A percentile compares a stretch with the other conserved stretches of the same genome.
phyloP scores from a whole-genome alignment of 176 grass and related monocot genomes.

The Oryza australiensis region DNA sequence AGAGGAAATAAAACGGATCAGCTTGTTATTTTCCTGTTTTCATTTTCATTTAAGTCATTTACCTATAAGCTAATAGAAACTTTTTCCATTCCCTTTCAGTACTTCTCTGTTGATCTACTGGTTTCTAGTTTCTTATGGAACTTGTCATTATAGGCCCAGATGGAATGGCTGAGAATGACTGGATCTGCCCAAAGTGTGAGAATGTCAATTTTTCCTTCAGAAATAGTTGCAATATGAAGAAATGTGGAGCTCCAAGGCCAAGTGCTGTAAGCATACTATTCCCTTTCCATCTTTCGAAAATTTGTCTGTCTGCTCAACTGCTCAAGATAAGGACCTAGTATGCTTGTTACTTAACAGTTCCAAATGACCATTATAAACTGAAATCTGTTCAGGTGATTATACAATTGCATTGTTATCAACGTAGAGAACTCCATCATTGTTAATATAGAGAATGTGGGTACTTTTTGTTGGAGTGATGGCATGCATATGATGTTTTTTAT shows the following conservation, averaged over 20 bases:
- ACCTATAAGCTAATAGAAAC: not conserved
- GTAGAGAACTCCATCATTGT: not conserved
- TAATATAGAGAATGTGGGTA: not conserved
- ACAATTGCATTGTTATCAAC: not conserved
- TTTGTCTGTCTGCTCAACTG: not conserved
- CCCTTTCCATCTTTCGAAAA: not conserved
- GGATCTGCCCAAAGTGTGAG: conserved; percentile 85
- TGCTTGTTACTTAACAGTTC: not conserved
- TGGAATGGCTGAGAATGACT: conserved; percentile 84
- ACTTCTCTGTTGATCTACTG: not conserved
- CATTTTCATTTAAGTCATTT: not conserved
- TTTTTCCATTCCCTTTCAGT: not conserved
- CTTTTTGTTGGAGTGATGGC: not conserved
- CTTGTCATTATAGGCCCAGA: conserved; percentile 64
- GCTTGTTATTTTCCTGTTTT: not conserved
- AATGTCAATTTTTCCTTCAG: conserved; percentile 93
- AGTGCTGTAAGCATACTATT: conserved; percentile 48
- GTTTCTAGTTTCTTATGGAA: conserved; percentile 21
- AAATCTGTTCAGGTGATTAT: not conserved
- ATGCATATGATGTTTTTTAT: too few species aligned
- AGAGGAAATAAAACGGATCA: not conserved
- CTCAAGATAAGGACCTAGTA: not conserved
- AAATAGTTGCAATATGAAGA: conserved; percentile 97
- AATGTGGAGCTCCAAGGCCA: conserved; percentile 83
- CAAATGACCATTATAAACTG: not conserved